Evolutionary conservation across 2,329 filamentous ascomycete species (phyloP), one percentile per base, ranked within the genome.

Genomic region (Fusarium sp.): DNA sequence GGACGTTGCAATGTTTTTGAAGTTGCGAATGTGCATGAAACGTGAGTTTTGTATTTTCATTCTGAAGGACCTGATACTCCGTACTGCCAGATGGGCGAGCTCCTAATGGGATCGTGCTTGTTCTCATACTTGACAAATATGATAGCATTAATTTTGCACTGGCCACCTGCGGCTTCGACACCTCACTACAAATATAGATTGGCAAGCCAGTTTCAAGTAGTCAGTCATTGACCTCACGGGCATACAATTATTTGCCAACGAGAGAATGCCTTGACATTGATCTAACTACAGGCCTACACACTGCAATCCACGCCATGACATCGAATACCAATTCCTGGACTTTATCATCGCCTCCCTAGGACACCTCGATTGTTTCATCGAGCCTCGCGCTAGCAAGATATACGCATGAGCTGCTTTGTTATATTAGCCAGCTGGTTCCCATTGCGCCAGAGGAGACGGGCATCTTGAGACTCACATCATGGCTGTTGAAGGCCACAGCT

Each of bases 321-420:
- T 52, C 13, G 18, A 7, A 20, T 20, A 26, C 24, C 9, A 54
- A 36, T 38, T 5, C 6, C n/a, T 11, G 3, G 1, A 14, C 18
- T 38, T 17, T 0, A 12, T 2, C 9, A 26, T 22, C 33, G 1
- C 3, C n/a, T 22, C 6, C 2, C n/a, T 6, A 12, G 9, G 8
- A 6, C 18, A 52, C 13, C 3, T 38, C 0, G 7, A 33, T 3
- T 3, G 5, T 12, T 3, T 12, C 13, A n/a, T 11, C 8, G 8
- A 48, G 1, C 7, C 10, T n/a, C 2, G 4, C 0, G 4, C 20
- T n/a, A 7, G 10, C 10, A 2, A 0, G 26, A n/a, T 28, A 1
- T 10, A 18, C 0, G 7, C 3, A 5, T 15, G 4, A n/a, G 12
- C 6, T 22, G 12, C 4, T 22, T 36, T 0, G 4, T 15, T 26